These are phyloP conservation scores for Penicillium hesseltinei DNA, from an alignment of 2,329 filamentous ascomycete species.

Conservation along the genomic window DNA sequence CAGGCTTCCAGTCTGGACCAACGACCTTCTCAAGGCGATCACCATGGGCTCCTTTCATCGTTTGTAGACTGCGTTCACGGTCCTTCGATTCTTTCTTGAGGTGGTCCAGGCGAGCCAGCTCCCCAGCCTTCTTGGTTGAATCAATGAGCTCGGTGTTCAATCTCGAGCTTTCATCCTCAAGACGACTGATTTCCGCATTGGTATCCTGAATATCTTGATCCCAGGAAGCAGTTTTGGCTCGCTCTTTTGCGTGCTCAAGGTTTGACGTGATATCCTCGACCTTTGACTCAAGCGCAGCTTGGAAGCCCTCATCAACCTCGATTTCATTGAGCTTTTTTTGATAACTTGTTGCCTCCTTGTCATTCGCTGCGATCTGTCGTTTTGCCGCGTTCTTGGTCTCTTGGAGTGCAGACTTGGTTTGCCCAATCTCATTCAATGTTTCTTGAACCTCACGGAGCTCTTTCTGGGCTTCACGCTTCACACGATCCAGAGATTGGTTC, in stretches of 20 bases:
- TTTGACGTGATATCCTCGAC: constrained; percentile 66
- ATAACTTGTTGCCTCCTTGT: constrained; percentile 64
- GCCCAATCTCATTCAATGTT: constrained; percentile 69
- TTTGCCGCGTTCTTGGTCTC: constrained; percentile 73
- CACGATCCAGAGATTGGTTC: constrained; percentile 70
- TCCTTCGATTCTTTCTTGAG: constrained; percentile 77
- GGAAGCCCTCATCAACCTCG: constrained; percentile 79
- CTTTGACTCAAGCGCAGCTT: constrained; percentile 72
- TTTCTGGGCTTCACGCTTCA: constrained; percentile 69
- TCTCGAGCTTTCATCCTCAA: constrained; percentile 70
- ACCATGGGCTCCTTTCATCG: constrained; percentile 71
- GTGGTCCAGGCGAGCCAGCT: constrained; percentile 79
- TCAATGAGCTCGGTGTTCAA: constrained; percentile 80
- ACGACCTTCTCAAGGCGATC: constrained; percentile 67
- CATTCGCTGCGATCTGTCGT: constrained; percentile 70
- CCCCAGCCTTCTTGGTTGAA: constrained; percentile 74
- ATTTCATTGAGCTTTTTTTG: constrained; percentile 71
- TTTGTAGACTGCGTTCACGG: constrained; percentile 71
- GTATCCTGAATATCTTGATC: constrained; percentile 68
- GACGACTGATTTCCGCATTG: constrained; percentile 62
- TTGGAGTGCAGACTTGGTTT: constrained; percentile 67
- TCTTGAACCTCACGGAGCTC: constrained; percentile 72
- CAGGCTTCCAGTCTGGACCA: constrained; percentile 64
- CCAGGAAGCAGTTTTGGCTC: constrained; percentile 63
- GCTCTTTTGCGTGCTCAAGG: constrained; percentile 61